These are phyloP conservation scores for Exophiala sideris DNA, from an alignment of 2,329 filamentous ascomycete genomes.

Conservation along the genomic window DNA sequence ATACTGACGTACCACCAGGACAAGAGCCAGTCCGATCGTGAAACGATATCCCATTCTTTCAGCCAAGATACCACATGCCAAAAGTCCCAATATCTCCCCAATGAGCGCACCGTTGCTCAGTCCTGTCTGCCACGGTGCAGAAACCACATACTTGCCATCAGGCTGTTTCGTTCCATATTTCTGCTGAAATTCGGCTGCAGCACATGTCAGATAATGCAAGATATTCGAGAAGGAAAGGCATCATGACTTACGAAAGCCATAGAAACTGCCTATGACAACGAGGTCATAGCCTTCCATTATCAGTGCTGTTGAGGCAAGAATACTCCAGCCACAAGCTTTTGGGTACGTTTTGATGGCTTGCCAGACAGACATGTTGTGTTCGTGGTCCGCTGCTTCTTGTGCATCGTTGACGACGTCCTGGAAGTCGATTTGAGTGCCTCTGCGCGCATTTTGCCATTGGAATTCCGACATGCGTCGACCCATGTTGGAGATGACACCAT, in stretches of 20 bases:
- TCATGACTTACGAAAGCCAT: slow-evolving; percentile 6
- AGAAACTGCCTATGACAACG: slow-evolving; percentile 55
- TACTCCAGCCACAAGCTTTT: slow-evolving; percentile 77
- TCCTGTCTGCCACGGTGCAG: slow-evolving; percentile 56
- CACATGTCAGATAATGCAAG: neutral
- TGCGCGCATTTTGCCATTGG: neutral
- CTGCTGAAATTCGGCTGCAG: slow-evolving; percentile 16
- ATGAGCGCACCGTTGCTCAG: slow-evolving; percentile 55
- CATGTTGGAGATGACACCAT: neutral
- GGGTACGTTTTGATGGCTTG: slow-evolving; percentile 80
- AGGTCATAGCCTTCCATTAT: slow-evolving; percentile 69
- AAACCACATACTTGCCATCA: slow-evolving; percentile 35
- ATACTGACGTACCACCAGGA: neutral
- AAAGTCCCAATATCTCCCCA: slow-evolving; percentile 63
- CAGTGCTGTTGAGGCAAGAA: slow-evolving; percentile 83
- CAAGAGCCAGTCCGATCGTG: neutral
- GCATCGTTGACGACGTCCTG: neutral
- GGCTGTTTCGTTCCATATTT: slow-evolving; percentile 42
- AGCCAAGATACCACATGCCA: slow-evolving; percentile 62
- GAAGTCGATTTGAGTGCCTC: neutral
- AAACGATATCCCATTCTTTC: slow-evolving; percentile 60
- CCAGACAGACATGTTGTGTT: slow-evolving; percentile 64
- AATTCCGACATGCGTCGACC: neutral
- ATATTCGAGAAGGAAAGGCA: neutral
- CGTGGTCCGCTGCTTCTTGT: slow-evolving; percentile 38